Evolutionary conservation across 179 eudicot species (phyloP).

Genomic region (Drosera spatulata): DNA sequence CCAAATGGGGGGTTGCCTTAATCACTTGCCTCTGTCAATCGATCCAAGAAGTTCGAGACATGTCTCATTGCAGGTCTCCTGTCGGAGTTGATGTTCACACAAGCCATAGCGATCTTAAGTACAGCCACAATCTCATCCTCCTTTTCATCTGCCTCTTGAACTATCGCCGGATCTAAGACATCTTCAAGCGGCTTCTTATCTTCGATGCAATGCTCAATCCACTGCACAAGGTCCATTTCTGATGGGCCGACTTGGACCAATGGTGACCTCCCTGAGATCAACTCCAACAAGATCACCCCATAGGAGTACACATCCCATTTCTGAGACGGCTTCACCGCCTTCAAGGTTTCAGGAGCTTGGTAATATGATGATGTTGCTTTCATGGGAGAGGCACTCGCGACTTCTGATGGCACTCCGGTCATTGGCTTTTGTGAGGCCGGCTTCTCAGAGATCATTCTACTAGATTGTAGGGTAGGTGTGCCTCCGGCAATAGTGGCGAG

Average conservation of each 20-base stretch:
- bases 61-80: slow-evolving; percentile 80
- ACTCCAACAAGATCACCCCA: slow-evolving; percentile 76
- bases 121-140: slow-evolving; percentile 82
- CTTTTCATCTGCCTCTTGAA: slow-evolving; percentile 40
- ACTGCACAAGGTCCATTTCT: slow-evolving; percentile 71
- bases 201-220: slow-evolving; percentile 81
- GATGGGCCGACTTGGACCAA: slow-evolving; percentile 42
- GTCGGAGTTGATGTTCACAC: slow-evolving; percentile 64
- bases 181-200: slow-evolving; percentile 74
- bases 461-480: slow-evolving; percentile 60
- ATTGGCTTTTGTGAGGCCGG: slow-evolving; percentile 26
- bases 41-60: slow-evolving; percentile 50
- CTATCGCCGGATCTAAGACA: slow-evolving; percentile 61
- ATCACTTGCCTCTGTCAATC: slow-evolving; percentile 21
- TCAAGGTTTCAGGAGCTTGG: slow-evolving; percentile 89
- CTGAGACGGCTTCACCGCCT: slow-evolving; percentile 86
- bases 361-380: slow-evolving; percentile 36
- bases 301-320: slow-evolving; percentile 96
- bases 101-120: slow-evolving; percentile 77
- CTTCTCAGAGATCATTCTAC: slow-evolving; percentile 53
- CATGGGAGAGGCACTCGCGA: slow-evolving; percentile 24
- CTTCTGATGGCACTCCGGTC: slow-evolving; percentile 48
- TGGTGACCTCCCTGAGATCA: slow-evolving; percentile 57
- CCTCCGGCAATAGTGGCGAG: slow-evolving; percentile 85
- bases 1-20: not conserved